phyloP scores from a whole-genome alignment of 140 eudicot genomes.

The Cichorium intybus region DNA sequence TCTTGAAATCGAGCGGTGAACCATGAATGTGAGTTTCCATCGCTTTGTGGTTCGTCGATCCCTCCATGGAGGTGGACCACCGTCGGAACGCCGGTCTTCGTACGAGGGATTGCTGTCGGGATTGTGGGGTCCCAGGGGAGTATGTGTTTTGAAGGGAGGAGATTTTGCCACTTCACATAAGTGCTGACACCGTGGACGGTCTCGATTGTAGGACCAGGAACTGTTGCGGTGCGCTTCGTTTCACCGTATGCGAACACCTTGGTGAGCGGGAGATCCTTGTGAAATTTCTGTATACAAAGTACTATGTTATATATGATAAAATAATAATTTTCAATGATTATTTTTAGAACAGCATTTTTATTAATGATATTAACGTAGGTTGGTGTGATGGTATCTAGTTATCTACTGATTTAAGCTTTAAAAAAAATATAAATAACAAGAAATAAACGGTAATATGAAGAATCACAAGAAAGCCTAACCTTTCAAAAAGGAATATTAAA shows the following conservation, averaged over 20 bases:
- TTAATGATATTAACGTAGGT: too few species aligned
- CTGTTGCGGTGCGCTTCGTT: conserved; percentile 52
- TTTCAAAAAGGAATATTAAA: background rate
- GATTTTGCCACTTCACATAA: conserved; percentile 59
- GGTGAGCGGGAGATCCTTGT: conserved; percentile 74
- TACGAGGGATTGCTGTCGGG: conserved; percentile 66
- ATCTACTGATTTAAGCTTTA: too few species aligned
- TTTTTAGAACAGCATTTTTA: too few species aligned
- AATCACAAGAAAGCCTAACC: conserved; percentile 10
- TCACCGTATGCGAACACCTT: conserved; percentile 80
- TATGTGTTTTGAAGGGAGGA: conserved; percentile 78
- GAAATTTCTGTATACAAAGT: conserved; percentile 63
- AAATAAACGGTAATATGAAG: background rate
- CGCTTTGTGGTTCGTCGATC: conserved; percentile 77
- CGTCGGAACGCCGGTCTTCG: conserved; percentile 63
- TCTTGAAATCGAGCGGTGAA: conserved; percentile 59
- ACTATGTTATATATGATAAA: background rate
- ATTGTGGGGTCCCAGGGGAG: conserved; percentile 91
- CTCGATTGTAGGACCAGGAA: conserved; percentile 95
- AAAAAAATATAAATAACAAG: background rate
- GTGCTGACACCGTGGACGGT: conserved; percentile 71
- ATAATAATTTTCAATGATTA: too few species aligned
- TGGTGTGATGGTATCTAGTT: too few species aligned
- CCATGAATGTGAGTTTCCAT: conserved; percentile 75
- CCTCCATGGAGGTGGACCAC: conserved; percentile 96